These are phyloP conservation scores for Dispira parvispora DNA, from an alignment of 192 early-diverging fungal species.

Conservation along the genomic window DNA sequence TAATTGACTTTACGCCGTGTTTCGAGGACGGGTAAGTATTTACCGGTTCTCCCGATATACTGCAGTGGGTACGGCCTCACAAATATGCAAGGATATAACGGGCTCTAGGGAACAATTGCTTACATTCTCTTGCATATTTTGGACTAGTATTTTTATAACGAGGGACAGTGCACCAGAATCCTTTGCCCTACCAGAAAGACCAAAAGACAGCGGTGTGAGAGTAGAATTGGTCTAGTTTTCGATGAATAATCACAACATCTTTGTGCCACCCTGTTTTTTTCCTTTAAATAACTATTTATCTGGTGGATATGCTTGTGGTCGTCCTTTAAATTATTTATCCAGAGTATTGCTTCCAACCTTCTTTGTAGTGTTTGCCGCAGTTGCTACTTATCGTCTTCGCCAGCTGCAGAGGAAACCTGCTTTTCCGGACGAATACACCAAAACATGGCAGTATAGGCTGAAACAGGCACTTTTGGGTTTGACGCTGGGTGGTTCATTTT, in stretches of 20 bases:
- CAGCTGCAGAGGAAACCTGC: constrained; percentile 8
- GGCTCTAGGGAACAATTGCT: too few relatives aligned
- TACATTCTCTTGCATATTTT: not conserved
- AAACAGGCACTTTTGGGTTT: constrained; percentile 8
- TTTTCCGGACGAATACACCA: constrained; percentile 7
- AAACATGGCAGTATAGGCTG: constrained; percentile 14
- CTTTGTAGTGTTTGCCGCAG: constrained; percentile 5
- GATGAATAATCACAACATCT: too few relatives aligned
- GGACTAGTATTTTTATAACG: not conserved
- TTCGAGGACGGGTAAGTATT: constrained; percentile 19
- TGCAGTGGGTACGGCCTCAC: too few relatives aligned
- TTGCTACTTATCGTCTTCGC: constrained; percentile 10
- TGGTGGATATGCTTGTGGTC: not conserved
- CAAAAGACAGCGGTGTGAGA: too few relatives aligned
- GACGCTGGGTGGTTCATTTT: not conserved
- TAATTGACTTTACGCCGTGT: constrained; percentile 22
- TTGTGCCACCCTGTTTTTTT: too few relatives aligned
- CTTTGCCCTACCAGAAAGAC: too few relatives aligned
- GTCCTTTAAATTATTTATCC: constrained; percentile 12
- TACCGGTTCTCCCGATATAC: not conserved
- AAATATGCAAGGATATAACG: too few relatives aligned
- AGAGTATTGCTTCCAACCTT: not conserved
- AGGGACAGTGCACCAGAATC: too few relatives aligned
- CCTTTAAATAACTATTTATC: not conserved
- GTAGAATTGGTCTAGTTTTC: too few relatives aligned